Evolutionary conservation across 2,329 filamentous ascomycete genomes (phyloP).

Genomic region (Ceratocystis huliohia): DNA sequence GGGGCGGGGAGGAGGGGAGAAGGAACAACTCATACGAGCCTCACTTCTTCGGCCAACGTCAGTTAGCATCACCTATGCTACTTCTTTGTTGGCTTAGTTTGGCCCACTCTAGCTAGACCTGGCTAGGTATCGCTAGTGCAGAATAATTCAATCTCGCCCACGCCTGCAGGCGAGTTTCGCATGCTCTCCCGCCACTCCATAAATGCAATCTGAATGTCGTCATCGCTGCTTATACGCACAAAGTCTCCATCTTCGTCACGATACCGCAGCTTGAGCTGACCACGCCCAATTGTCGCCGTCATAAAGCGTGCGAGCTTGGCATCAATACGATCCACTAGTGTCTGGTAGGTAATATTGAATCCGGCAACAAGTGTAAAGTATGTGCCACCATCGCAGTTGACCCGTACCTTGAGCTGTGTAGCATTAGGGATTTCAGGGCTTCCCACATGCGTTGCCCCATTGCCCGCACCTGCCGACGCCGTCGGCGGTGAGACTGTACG

Average conservation of each 20-base stretch:
- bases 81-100: neutral
- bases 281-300: conserved; percentile 66
- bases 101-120: neutral
- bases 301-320: conserved; percentile 84
- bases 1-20: conserved; percentile 11
- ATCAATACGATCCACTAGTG: conserved; percentile 87
- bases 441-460: conserved; percentile 24
- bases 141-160: conserved; percentile 83
- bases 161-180: conserved; percentile 44
- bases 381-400: conserved; percentile 73
- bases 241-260: conserved; percentile 85
- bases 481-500: conserved; percentile 38
- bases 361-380: conserved; percentile 93
- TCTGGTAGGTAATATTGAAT: conserved; percentile 89
- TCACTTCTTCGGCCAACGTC: neutral
- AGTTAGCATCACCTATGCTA: neutral
- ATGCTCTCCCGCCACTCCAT: conserved; percentile 74
- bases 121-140: conserved; percentile 45
- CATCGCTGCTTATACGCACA: conserved; percentile 86
- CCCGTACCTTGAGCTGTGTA: conserved; percentile 86
- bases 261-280: conserved; percentile 77
- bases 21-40: neutral
- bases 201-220: conserved; percentile 92
- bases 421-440: conserved; percentile 42
- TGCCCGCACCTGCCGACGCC: neutral